Percentiles rank a stretch among this genome's conserved stretches.
Conservation (phyloP, 805 yeast species). For the Grigorovia jiainica region DNA sequence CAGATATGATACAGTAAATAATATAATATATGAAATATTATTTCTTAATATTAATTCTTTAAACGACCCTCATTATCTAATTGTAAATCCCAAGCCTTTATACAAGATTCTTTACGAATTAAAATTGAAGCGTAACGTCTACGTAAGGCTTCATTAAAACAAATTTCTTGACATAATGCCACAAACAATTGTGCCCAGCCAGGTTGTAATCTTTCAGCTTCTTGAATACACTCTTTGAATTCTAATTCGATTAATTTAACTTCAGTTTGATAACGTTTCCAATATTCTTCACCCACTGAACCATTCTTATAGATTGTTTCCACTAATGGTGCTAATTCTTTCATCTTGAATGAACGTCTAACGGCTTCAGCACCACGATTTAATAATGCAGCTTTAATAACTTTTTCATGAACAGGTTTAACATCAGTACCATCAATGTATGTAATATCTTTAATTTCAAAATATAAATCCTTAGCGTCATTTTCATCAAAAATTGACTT, state of each 20-base stretch:
- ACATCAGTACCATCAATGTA: too few species aligned
- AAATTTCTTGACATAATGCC: slow-evolving; percentile 76
- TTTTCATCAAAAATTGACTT: slow-evolving; percentile 69
- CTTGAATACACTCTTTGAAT: slow-evolving; percentile 61
- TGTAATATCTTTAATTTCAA: slow-evolving; percentile 45
- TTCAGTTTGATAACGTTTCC: slow-evolving; percentile 70
- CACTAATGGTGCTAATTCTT: slow-evolving; percentile 66
- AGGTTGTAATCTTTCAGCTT: slow-evolving; percentile 61
- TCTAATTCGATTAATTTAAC: slow-evolving; percentile 74
- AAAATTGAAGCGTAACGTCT: slow-evolving; percentile 46
- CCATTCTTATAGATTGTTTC: slow-evolving; percentile 75
- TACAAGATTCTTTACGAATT: slow-evolving; percentile 30
- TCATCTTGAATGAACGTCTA: slow-evolving; percentile 70
- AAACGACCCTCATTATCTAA: slow-evolving; percentile 24
- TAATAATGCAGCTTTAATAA: slow-evolving; percentile 57
- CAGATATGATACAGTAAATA: too few species aligned
- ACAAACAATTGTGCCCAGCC: slow-evolving; percentile 77
- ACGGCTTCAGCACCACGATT: slow-evolving; percentile 81
- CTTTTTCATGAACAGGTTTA: slow-evolving; percentile 78
- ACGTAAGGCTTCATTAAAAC: slow-evolving; percentile 84
- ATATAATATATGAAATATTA: too few species aligned
- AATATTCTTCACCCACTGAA: slow-evolving; percentile 81
- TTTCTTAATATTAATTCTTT: slow-evolving; percentile 13
- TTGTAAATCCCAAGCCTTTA: slow-evolving; percentile 25
- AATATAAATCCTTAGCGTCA: slow-evolving; percentile 54